phyloP scores from a whole-genome alignment of 2,329 filamentous ascomycete genomes.

The Trichophyton verrucosum region DNA sequence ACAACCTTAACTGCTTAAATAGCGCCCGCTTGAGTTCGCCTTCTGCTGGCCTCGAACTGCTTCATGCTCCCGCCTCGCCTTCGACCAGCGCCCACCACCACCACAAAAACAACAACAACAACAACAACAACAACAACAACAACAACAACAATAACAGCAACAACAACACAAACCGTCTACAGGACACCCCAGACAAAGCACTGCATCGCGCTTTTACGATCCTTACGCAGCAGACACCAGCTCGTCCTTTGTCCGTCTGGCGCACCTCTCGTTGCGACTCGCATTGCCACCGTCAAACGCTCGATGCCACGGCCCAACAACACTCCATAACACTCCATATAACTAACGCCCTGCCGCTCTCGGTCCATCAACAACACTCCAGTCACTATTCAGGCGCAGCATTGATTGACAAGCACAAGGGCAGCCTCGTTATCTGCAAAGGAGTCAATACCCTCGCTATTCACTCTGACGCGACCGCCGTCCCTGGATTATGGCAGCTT shows the following conservation, averaged over 20 bases:
- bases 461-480: not conserved
- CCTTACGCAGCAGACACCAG: not conserved
- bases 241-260: not conserved
- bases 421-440: not conserved
- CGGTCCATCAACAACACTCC: not conserved
- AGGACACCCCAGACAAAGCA: not conserved
- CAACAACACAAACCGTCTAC: not conserved
- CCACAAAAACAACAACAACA: too few species aligned
- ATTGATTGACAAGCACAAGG: too few species aligned
- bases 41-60: not conserved
- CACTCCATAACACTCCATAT: too few species aligned
- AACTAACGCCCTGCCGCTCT: not conserved
- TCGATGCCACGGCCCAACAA: not conserved
- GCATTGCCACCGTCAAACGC: not conserved
- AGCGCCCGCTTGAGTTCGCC: not conserved
- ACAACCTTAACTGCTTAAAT: not conserved
- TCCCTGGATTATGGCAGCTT: not conserved
- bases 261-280: not conserved
- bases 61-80: not conserved
- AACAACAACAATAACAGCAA: too few species aligned
- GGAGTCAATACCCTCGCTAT: not conserved
- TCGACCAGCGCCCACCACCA: too few species aligned
- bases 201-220: not conserved
- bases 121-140: too few species aligned
- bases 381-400: not conserved